Evolutionary conservation across 768 basidiomycete species (phyloP).

Genomic region (Trametes sanguinea): DNA sequence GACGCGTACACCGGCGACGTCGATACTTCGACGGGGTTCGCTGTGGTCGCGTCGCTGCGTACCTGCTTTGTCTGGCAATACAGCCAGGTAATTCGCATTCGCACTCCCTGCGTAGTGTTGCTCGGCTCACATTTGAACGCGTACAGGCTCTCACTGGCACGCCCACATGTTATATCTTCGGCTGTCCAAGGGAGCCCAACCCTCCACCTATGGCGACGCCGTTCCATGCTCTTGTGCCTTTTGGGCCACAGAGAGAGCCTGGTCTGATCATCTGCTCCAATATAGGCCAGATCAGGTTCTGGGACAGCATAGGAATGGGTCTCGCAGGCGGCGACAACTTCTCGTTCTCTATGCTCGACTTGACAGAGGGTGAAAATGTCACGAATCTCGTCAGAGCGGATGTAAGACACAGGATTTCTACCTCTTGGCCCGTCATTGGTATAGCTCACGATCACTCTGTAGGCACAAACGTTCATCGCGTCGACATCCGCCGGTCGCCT

Average conservation of each 20-base stretch:
- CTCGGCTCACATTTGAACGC: not conserved
- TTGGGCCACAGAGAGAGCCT: slow-evolving; percentile 72
- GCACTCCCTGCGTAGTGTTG: too few relatives aligned
- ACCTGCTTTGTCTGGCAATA: slow-evolving; percentile 88
- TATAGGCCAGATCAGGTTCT: slow-evolving; percentile 75
- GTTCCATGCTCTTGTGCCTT: slow-evolving; percentile 60
- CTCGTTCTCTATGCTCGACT: slow-evolving; percentile 48
- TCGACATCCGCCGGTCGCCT: slow-evolving; percentile 69
- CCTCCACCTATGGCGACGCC: slow-evolving; percentile 57
- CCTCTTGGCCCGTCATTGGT: slow-evolving; percentile 9
- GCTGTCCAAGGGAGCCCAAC: slow-evolving; percentile 54
- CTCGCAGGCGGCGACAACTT: slow-evolving; percentile 78
- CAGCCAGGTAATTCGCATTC: slow-evolving; percentile 48
- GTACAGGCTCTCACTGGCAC: slow-evolving; percentile 61
- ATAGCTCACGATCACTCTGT: not conserved
- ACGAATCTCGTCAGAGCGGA: slow-evolving; percentile 69
- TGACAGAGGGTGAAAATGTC: slow-evolving; percentile 58
- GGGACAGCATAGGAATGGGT: slow-evolving; percentile 85
- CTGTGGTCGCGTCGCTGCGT: slow-evolving; percentile 67
- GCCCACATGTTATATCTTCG: slow-evolving; percentile 83
- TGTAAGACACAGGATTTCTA: slow-evolving; percentile 41
- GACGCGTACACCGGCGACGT: slow-evolving; percentile 72
- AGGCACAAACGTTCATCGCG: slow-evolving; percentile 68
- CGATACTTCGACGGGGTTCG: slow-evolving; percentile 71
- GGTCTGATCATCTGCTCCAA: slow-evolving; percentile 79